phyloP scores from a whole-genome alignment of 352 stramenopile species.

The Phytophthora agathidicida region DNA sequence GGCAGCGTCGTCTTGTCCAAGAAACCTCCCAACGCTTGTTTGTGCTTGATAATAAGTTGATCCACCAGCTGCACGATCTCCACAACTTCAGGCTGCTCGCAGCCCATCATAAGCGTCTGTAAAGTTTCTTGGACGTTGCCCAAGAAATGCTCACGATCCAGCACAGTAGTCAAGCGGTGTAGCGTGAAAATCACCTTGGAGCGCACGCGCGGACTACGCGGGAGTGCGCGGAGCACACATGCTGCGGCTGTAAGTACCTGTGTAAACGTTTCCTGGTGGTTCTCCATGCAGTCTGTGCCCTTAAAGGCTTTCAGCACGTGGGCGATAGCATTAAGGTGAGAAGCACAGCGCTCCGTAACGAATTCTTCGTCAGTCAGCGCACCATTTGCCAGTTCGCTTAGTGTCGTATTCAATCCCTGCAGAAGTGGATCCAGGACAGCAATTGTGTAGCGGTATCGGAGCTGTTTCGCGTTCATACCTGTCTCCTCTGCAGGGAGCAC shows the following conservation, averaged over 20 bases:
- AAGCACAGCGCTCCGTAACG: conserved; percentile 56
- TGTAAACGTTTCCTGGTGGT: conserved; percentile 80
- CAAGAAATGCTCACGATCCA: conserved; percentile 77
- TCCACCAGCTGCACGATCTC: conserved; percentile 86
- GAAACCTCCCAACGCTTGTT: conserved; percentile 65
- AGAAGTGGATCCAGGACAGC: conserved; percentile 76
- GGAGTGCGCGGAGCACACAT: conserved; percentile 63
- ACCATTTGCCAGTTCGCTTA: conserved; percentile 42
- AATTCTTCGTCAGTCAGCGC: conserved; percentile 45
- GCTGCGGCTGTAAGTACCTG: conserved; percentile 69
- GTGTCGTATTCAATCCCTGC: conserved; percentile 60
- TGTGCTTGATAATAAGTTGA: conserved; percentile 90
- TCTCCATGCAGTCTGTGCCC: conserved; percentile 67
- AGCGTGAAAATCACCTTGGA: conserved; percentile 86
- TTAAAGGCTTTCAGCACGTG: conserved; percentile 88
- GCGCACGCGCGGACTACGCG: conserved; percentile 54
- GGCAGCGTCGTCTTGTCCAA: conserved; percentile 67
- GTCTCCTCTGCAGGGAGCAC: conserved; percentile 26
- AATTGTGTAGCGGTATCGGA: conserved; percentile 72
- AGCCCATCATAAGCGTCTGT: conserved; percentile 69
- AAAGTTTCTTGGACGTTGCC: conserved; percentile 63
- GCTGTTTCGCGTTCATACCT: conserved; percentile 63
- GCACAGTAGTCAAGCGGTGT: conserved; percentile 74
- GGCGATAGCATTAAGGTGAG: conserved; percentile 77
- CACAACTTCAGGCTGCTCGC: conserved; percentile 66